Percentiles rank a stretch among this genome's conserved stretches.
phyloP scores from a whole-genome alignment of 1,284 basidiomycete genomes.

The Cutaneotrichosporon dermatis region DNA sequence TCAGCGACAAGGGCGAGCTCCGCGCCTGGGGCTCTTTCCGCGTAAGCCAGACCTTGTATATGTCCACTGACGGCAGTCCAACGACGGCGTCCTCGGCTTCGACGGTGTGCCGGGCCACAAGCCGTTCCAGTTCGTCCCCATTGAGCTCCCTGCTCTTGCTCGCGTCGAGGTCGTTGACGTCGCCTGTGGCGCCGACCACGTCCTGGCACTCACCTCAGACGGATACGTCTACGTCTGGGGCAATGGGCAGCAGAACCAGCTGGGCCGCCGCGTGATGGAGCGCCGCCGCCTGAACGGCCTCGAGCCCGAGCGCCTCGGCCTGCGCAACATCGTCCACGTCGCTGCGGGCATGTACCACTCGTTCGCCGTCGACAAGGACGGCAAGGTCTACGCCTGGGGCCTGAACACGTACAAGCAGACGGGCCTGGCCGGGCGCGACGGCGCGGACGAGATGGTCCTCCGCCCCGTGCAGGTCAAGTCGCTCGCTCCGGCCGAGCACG shows the following conservation, averaged over 20 bases:
- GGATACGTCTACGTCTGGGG: conserved; percentile 76
- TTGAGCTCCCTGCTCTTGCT: conserved; percentile 47
- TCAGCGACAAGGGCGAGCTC: conserved; percentile 71
- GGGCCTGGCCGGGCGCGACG: conserved; percentile 47
- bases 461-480: conserved; percentile 65
- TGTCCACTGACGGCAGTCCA: conserved; percentile 45
- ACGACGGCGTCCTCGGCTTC: conserved; percentile 82
- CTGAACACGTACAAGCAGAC: conserved; percentile 73
- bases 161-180: conserved; percentile 61
- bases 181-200: conserved; percentile 78
- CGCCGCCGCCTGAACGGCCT: conserved; percentile 73
- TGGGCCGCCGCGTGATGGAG: conserved; percentile 78
- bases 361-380: conserved; percentile 78
- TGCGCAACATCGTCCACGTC: conserved; percentile 72
- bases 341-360: conserved; percentile 80
- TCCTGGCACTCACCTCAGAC: conserved; percentile 76
- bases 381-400: conserved; percentile 86
- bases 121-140: conserved; percentile 50
- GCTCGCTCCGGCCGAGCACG: conserved; percentile 64
- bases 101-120: conserved; percentile 56
- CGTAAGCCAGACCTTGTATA: conserved; percentile 53
- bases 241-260: conserved; percentile 77
- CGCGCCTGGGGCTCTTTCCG: conserved; percentile 90
- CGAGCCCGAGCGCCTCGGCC: conserved; percentile 68
- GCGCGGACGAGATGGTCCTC: conserved; percentile 57